Base-by-base conservation (phyloP, 495 filamentous ascomycete genomes). In the Neurospora sp. region DNA sequence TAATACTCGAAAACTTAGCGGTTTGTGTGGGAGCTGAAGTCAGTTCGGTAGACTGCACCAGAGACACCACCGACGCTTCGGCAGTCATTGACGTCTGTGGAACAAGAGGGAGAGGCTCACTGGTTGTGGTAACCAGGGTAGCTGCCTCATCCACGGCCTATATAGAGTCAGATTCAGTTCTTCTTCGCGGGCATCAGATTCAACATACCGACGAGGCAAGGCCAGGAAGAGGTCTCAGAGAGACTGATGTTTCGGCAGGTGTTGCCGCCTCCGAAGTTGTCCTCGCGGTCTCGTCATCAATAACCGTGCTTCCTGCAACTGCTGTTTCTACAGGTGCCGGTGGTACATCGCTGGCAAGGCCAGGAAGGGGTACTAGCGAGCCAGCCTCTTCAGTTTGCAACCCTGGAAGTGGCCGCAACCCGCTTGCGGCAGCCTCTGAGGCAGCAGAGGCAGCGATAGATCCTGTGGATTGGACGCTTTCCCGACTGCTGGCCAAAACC, bases 401-500 rank as follows among this genome's bases (percentile, higher is more conserved):
- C 5, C 76, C 78, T 18, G 79, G 76, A 5, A 74, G 75, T 18
- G 72, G 78, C 35, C 42, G 76, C 40, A 81, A 40, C 7, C 75
- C 73, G 14, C 54, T 35, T 39, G 71, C 72, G 39, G 73, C 59
- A 31, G 73, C 73, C 12, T 70, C 54, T 20, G 76, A 76, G 27
- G 71, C 76, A 35, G 75, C 71, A 27, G 74, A 71, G 16, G 70
- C 48, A 37, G 75, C 77, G n/a, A 59, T 23, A 5, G 23, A 27
- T 59, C 2, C 20, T 12, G 20, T 7, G 4, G 48, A 59, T 8
- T 48, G 44, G 8, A 48, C 20, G 44, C 44, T 48, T 48, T 20
- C 75, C 73, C 5, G 73, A 39, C 42, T 71, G 69, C 18, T 75
- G 72, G 72, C 72, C 4, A 77, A 54, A 44, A 73, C 73, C 39